These are phyloP conservation scores for Hypholoma fasciculare DNA, from an alignment of 768 basidiomycete genomes.

Conservation along the genomic window DNA sequence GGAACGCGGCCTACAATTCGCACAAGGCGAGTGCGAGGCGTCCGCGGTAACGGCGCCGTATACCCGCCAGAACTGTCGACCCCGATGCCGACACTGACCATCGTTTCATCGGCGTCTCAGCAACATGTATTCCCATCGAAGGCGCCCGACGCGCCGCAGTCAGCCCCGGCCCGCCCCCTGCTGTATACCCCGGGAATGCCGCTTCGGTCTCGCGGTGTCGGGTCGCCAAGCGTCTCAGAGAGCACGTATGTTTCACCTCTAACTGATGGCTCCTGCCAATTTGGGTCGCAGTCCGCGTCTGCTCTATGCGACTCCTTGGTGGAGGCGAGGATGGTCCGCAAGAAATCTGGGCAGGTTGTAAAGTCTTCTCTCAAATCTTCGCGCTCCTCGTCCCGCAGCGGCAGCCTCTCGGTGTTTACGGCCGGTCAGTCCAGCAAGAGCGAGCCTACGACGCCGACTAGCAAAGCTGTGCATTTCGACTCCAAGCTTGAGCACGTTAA, in stretches of 20 bases:
- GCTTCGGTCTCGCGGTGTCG: slow-evolving; percentile 24
- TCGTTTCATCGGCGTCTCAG: not conserved
- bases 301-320: slow-evolving; percentile 24
- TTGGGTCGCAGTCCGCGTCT: slow-evolving; percentile 20
- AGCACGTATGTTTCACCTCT: slow-evolving; percentile 26
- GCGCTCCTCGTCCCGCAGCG: slow-evolving; percentile 48
- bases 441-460: slow-evolving; percentile 81
- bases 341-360: slow-evolving; percentile 93
- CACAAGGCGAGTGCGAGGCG: slow-evolving; percentile 34
- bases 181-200: slow-evolving; percentile 42
- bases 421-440: slow-evolving; percentile 55
- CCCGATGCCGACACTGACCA: slow-evolving; percentile 35
- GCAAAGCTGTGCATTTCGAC: slow-evolving; percentile 93
- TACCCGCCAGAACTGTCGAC: slow-evolving; percentile 41
- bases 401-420: slow-evolving; percentile 52
- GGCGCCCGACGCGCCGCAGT: slow-evolving; percentile 2
- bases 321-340: slow-evolving; percentile 62
- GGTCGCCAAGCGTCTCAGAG: slow-evolving; percentile 28
- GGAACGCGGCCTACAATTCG: slow-evolving; percentile 36
- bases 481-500: slow-evolving; percentile 91
- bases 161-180: slow-evolving; percentile 26
- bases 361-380: slow-evolving; percentile 87
- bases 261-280: slow-evolving; percentile 19
- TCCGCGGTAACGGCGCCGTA: slow-evolving; percentile 15
- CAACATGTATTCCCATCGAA: slow-evolving; percentile 21